These are phyloP conservation scores for Sclerotinia subarctica DNA, from an alignment of 2,329 filamentous ascomycete genomes.

Conservation along the genomic window DNA sequence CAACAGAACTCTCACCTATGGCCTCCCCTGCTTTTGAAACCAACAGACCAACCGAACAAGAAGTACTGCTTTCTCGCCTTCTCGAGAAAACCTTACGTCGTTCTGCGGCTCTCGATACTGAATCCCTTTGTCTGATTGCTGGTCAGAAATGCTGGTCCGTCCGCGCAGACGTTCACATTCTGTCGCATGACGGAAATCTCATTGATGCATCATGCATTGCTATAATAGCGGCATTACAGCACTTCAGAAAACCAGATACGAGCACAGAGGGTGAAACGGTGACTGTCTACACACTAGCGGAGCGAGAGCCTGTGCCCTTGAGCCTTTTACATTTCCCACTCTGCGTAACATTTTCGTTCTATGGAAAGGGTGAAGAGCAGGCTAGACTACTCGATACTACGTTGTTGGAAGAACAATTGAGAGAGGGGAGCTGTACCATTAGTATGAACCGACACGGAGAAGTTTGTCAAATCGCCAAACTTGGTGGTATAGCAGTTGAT, in stretches of 20 bases:
- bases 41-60: constrained; percentile 76
- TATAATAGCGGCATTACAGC: constrained; percentile 80
- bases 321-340: constrained; percentile 91
- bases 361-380: constrained; percentile 60
- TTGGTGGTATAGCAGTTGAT: constrained; percentile 79
- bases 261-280: constrained; percentile 80
- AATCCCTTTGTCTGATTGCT: constrained; percentile 90
- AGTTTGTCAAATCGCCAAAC: constrained; percentile 63
- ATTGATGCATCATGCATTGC: constrained; percentile 84
- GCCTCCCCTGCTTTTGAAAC: constrained; percentile 86
- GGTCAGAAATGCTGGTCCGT: constrained; percentile 89
- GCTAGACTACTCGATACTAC: constrained; percentile 70
- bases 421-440: constrained; percentile 71
- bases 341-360: constrained; percentile 87
- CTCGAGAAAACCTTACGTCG: constrained; percentile 93
- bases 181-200: constrained; percentile 87
- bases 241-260: constrained; percentile 89
- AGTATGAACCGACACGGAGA: constrained; percentile 47
- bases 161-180: constrained; percentile 85
- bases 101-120: constrained; percentile 88
- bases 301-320: constrained; percentile 85
- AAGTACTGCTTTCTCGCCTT: constrained; percentile 80
- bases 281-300: constrained; percentile 77
- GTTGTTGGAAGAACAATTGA: constrained; percentile 71
- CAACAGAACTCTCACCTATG: constrained; percentile 88